Evolutionary conservation across 257 asterid species (phyloP), one percentile per base, ranked within the genome.

Genomic region (Orobanche coerulescens): DNA sequence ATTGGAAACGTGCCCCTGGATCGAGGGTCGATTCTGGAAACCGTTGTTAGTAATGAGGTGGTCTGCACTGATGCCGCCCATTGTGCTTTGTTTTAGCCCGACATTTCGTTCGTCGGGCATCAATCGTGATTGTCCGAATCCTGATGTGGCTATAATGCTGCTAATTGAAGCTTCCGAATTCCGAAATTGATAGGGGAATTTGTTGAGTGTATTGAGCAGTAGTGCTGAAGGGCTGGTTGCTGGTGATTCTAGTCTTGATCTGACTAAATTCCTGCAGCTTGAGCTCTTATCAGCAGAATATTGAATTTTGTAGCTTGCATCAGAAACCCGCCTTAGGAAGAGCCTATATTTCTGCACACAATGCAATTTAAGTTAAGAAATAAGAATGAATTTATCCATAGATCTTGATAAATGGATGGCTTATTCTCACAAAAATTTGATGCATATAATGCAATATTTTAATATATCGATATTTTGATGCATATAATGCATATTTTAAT

Each of bases 341-440:
- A 81, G 69, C 64, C 83, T 48, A 6, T 81, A 81, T 49, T 81
- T 81, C 86, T 81, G 83, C 67, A 64, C 16, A 1, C n/a, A n/a
- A n/a, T n/a, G n/a, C n/a, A n/a, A n/a, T n/a, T n/a, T n/a, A n/a
- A n/a, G n/a, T n/a, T n/a, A n/a, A n/a, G n/a, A n/a, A n/a, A n/a
- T n/a, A n/a, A n/a, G n/a, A n/a, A n/a, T n/a, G n/a, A n/a, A n/a
- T n/a, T n/a, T n/a, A n/a, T n/a, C n/a, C n/a, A n/a, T n/a, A n/a
- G n/a, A n/a, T n/a, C n/a, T n/a, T n/a, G n/a, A n/a, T n/a, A n/a
- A n/a, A n/a, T n/a, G n/a, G n/a, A n/a, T n/a, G n/a, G n/a, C n/a
- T n/a, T n/a, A n/a, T n/a, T n/a, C n/a, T n/a, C n/a, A n/a, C n/a
- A n/a, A n/a, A n/a, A n/a, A n/a, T n/a, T n/a, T n/a, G n/a, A n/a